phyloP scores from a whole-genome alignment of 2,329 filamentous ascomycete species.

The Ophiostoma triangulosporum region DNA sequence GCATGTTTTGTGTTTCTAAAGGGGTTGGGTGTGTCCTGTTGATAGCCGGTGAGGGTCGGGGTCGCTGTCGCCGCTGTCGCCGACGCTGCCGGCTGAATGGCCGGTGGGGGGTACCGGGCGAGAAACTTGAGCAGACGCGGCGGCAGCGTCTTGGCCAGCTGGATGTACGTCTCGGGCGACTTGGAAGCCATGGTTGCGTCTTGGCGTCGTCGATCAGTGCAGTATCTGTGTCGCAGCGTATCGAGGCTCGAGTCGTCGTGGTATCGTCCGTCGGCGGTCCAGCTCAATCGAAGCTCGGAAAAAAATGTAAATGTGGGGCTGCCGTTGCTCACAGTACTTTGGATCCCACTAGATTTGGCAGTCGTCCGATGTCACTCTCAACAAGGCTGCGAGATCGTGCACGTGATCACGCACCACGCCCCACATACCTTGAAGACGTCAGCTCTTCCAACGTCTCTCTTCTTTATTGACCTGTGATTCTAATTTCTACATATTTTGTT shows the following conservation, averaged over 20 bases:
- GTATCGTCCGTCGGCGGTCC: background rate
- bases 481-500: background rate
- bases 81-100: slow-evolving; percentile 36
- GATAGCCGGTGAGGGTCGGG: slow-evolving; percentile 32
- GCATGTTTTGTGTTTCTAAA: slow-evolving; percentile 72
- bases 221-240: no score
- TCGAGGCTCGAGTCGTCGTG: no score
- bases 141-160: slow-evolving; percentile 61
- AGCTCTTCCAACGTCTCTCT: background rate
- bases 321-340: background rate
- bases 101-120: slow-evolving; percentile 68
- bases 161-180: slow-evolving; percentile 24
- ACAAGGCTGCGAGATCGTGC: background rate
- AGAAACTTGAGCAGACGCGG: slow-evolving; percentile 74
- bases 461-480: background rate
- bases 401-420: background rate
- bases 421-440: slow-evolving; percentile 30
- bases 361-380: background rate
- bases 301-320: background rate
- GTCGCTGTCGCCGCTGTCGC: slow-evolving; percentile 20
- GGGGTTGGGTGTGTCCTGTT: slow-evolving; percentile 54
- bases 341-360: background rate
- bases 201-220: background rate
- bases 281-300: slow-evolving; percentile 30
- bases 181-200: slow-evolving; percentile 9